These are phyloP conservation scores for Bipolaris sorokiniana DNA, from an alignment of 2,329 filamentous ascomycete species.

Conservation along the genomic window DNA sequence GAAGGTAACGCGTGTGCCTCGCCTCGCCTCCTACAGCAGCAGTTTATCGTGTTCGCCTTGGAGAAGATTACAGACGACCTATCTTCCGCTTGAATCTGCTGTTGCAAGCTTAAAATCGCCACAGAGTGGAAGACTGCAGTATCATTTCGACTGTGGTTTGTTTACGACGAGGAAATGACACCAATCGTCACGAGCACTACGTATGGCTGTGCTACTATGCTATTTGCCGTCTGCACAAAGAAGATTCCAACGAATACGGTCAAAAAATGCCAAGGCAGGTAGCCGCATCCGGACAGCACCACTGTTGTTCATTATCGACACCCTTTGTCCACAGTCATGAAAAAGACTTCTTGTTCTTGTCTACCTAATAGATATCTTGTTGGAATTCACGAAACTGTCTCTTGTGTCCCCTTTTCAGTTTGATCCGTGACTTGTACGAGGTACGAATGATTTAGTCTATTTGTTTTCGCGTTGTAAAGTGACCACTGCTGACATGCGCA, in stretches of 20 bases:
- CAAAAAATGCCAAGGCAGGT: slow-evolving; percentile 13
- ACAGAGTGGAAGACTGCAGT: background rate
- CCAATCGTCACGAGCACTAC: slow-evolving; percentile 1
- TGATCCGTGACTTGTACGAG: background rate
- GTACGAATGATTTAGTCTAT: slow-evolving; percentile 9
- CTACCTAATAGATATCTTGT: slow-evolving; percentile 7
- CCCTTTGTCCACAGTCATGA: slow-evolving; percentile 29
- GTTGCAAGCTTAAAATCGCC: background rate
- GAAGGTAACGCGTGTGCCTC: background rate
- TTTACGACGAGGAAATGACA: slow-evolving; percentile 9
- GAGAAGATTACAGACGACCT: background rate
- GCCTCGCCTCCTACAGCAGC: background rate
- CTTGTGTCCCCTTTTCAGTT: background rate
- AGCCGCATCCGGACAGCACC: slow-evolving; percentile 27
- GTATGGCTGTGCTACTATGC: background rate
- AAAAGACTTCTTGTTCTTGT: slow-evolving; percentile 20
- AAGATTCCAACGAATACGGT: slow-evolving; percentile 11
- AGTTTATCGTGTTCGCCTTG: background rate
- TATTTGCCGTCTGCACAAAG: slow-evolving; percentile 24
- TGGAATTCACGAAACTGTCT: background rate
- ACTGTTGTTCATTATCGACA: slow-evolving; percentile 23
- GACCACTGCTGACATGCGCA: slow-evolving; percentile 4
- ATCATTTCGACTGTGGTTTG: background rate
- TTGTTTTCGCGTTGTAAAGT: slow-evolving; percentile 4
- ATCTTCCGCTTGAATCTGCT: background rate